phyloP scores from a whole-genome alignment of 345 rosid species.

The Arabidopsis arenosa region DNA sequence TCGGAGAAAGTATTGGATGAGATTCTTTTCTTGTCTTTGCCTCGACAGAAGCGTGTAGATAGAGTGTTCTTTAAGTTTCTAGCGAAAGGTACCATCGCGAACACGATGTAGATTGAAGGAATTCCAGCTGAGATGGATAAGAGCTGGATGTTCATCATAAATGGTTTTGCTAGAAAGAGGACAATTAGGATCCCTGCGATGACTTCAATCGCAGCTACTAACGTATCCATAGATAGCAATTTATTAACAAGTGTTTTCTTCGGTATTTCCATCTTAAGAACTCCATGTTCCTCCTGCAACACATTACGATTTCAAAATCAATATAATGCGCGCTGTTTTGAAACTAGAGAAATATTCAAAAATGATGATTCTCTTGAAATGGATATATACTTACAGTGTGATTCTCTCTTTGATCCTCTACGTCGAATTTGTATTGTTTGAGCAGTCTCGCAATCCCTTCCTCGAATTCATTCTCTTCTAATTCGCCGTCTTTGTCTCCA shows the following conservation, averaged over 20 bases:
- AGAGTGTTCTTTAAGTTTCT: constrained; percentile 26
- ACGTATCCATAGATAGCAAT: constrained; percentile 9
- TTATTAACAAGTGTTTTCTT: constrained; percentile 10
- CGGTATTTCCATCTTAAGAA: constrained; percentile 10
- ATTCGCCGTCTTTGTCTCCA: constrained; percentile 7
- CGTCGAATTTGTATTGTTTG: constrained; percentile 21
- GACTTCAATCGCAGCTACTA: constrained; percentile 23
- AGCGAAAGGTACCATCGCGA: constrained; percentile 19
- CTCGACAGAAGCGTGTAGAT: constrained; percentile 24
- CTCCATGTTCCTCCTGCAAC: constrained; percentile 10
- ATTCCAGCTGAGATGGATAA: constrained; percentile 24
- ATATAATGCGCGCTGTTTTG: not conserved
- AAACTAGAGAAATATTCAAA: not conserved
- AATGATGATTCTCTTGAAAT: not conserved
- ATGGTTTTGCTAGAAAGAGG: constrained; percentile 35
- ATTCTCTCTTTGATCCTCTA: constrained; percentile 4
- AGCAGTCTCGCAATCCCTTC: not conserved
- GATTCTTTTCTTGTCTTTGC: constrained; percentile 22
- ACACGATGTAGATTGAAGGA: constrained; percentile 32
- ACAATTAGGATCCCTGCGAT: constrained; percentile 23
- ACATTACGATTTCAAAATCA: not conserved
- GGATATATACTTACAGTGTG: constrained; percentile 5
- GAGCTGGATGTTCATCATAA: constrained; percentile 32
- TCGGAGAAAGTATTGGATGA: constrained; percentile 21
- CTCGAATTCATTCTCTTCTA: constrained; percentile 17